Base-by-base conservation (phyloP, 176 grass and related monocot genomes). In the Carex scoparia region DNA sequence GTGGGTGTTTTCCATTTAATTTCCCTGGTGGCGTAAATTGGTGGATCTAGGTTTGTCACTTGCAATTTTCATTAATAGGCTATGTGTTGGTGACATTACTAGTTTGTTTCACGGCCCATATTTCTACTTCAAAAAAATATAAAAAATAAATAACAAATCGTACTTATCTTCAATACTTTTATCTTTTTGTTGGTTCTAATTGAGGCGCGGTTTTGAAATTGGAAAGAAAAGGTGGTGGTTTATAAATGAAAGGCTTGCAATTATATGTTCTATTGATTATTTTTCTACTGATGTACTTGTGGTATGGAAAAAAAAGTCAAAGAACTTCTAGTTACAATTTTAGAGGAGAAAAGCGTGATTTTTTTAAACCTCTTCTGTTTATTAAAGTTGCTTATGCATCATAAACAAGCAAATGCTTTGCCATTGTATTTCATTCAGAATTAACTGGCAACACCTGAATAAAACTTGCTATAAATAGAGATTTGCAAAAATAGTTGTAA, bases 21-120 rank as follows among this genome's bases (percentile, higher is more conserved):
- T 83, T 83, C 42, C 31, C 61, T 49, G 42, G 81, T 83, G 63
- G 81, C 40, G 32, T 81, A 46, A 65, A 81, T 81, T 81, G 79
- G 79, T 83, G 61, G 63, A 53, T 83, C 46, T 53, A 83, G 37
- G 61, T 18, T 69, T 83, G 61, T 83, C 65, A 14, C 38, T 35
- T 65, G 37, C 61, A 63, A 30, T 65, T 81, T 61, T 40, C 61
- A 81, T 57, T 78, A 78, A 78, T 35, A 8, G 74, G 28, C 74
- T 35, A 62, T 62, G 51, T 57, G 48, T 56, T 78, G 74, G 51
- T 56, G 74, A 57, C 44, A 27, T 54, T 75, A 75, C 10, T 76
- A 54, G 18, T 51, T 54, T 51, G 23, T 76, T 75, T 53, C 71
- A 54, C 71, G 40, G 10, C 46, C 71, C 27, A 18, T 70, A 18